phyloP scores from a whole-genome alignment of 192 early-diverging fungal species.

The Entomortierella parvispora region DNA sequence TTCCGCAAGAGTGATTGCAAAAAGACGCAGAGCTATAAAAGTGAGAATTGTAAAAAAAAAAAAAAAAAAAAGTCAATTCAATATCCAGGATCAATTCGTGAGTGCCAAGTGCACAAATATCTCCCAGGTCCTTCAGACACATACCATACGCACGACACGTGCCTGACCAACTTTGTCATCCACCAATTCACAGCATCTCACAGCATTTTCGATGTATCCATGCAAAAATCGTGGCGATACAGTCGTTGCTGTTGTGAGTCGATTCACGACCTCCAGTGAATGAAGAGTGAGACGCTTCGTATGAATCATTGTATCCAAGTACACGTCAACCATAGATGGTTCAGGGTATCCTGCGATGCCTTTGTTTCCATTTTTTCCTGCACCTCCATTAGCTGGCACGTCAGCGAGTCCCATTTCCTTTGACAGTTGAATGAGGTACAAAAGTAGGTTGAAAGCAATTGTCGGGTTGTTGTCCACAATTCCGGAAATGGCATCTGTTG shows the following conservation, averaged over 20 bases:
- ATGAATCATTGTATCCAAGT: conserved; percentile 43
- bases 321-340: conserved; percentile 33
- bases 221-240: conserved; percentile 51
- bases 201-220: conserved; percentile 51
- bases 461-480: conserved; percentile 49
- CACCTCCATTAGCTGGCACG: neutral
- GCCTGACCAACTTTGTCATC: conserved; percentile 54
- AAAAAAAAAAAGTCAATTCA: neutral
- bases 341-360: conserved; percentile 21
- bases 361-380: conserved; percentile 12
- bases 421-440: conserved; percentile 44
- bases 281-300: conserved; percentile 43
- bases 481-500: conserved; percentile 35
- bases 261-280: conserved; percentile 56
- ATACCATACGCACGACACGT: conserved; percentile 57
- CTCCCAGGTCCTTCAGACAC: no score
- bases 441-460: conserved; percentile 45
- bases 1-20: conserved; percentile 50
- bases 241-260: conserved; percentile 37
- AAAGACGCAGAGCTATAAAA: conserved; percentile 53
- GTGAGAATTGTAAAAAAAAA: neutral
- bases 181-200: conserved; percentile 54
- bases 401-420: conserved; percentile 18
- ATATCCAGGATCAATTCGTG: neutral
- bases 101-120: no score